Evolutionary conservation across 805 yeast species (phyloP), one percentile per base, ranked within the genome.

Genomic region (Yarrowia sp.): DNA sequence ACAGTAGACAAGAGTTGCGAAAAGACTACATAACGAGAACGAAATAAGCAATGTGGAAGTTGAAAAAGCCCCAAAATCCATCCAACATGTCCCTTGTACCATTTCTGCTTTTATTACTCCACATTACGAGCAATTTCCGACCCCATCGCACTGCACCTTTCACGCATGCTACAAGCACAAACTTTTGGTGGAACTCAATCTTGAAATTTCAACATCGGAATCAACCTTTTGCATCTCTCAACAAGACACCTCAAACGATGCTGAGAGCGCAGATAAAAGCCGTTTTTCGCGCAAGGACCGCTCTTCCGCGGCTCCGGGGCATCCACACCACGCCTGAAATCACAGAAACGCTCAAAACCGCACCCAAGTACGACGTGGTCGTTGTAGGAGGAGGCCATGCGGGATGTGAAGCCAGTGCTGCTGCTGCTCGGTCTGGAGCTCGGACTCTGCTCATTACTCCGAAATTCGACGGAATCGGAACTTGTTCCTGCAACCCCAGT

Each of bases 361-460:
- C 72, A 6, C 71, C 69, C 12, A 20, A 36, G 14, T 55, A 68
- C 39, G 94, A 92, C 0, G 97, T 92, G 0, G 83, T 94, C 1
- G 94, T 95, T 5, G 86, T 95, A 20, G 99, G 99, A 5, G 99
- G 96, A 13, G 99, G 99, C 0, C 99, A 95, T 80, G 99, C 99
- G 42, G 99, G 99, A 13, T 88, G 97, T 72, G 99, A 95, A 77
- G 99, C 99, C 0, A 95, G 97, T 2, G 83, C 97, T 0, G 98
- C 94, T 0, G 82, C 97, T 0, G 97, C 98, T 0, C 82, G 99
- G 70, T 75, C 90, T 0, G 98, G 98, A 0, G 84, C 88, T 1
- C 70, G 74, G 3, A 89, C 97, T 0, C 80, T 87, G 1, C 80
- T 95, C 34, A 81, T 95, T 1, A 93, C 99, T 0, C 98, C 97